These are phyloP conservation scores for Thalassiosira hispida DNA, from an alignment of 352 stramenopile species.

Conservation along the genomic window DNA sequence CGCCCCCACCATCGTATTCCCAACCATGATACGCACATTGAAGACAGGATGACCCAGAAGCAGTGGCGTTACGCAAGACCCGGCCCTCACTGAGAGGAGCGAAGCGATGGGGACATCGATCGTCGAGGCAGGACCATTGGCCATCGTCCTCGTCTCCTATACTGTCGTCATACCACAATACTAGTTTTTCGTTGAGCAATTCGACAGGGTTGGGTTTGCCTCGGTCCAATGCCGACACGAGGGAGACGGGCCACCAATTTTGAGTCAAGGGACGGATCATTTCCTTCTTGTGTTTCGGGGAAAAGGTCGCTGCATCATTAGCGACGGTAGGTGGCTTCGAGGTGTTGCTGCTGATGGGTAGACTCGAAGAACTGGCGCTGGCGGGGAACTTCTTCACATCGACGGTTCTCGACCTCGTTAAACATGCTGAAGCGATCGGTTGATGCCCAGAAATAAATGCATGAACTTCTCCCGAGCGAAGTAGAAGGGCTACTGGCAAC, in stretches of 20 bases:
- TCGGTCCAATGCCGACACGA: conserved; percentile 11
- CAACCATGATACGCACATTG: conserved; percentile 54
- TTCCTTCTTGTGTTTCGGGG: too few species aligned
- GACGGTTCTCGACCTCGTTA: too few species aligned
- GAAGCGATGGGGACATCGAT: conserved; percentile 48
- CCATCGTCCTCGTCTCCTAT: conserved; percentile 5
- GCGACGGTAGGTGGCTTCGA: too few species aligned
- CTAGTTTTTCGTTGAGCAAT: conserved; percentile 34
- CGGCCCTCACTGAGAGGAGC: conserved; percentile 44
- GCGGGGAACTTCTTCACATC: too few species aligned
- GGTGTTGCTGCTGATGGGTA: too few species aligned
- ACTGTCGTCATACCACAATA: conserved; percentile 23
- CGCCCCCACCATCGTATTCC: conserved; percentile 40
- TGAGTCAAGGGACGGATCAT: conserved; percentile 21
- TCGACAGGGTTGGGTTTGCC: conserved; percentile 33
- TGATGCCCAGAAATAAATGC: too few species aligned
- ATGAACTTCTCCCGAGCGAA: too few species aligned
- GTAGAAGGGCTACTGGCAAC: too few species aligned
- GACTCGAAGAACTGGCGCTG: too few species aligned
- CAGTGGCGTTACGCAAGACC: conserved; percentile 3
- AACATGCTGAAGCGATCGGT: too few species aligned
- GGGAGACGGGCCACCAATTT: conserved; percentile 49
- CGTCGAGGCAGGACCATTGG: conserved; percentile 34
- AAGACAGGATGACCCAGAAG: conserved; percentile 10
- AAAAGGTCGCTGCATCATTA: too few species aligned